Evolutionary conservation across 768 basidiomycete genomes (phyloP), one percentile per base, ranked within the genome.

Genomic region (Gloeostereum incarnatum): DNA sequence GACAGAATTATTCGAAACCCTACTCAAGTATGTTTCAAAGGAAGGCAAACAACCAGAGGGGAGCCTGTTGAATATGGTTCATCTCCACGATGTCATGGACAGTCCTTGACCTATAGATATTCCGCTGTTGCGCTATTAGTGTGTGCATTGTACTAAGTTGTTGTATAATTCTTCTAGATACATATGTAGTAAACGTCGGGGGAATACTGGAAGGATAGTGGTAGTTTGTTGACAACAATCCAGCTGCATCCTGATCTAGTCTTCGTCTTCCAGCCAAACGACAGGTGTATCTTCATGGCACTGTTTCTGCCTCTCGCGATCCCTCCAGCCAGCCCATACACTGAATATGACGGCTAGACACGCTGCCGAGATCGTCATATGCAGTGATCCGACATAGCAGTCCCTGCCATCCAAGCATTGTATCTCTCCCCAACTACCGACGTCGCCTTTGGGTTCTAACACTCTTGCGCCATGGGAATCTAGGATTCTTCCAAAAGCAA

Each of bases 381-480:
- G 61, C 32, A 85, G 50, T 36, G 73, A 76, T 27, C 63, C 65
- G 18, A 71, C 58, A 44, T 85, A 85, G 47, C 82, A 85, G 19
- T 62, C 55, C 35, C 64, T 62, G 1, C 82, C 82, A 29, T 68
- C 53, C 13, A 74, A 51, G 47, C 82, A 84, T 36, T 70, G 69
- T 5, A n/a, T n/a, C n/a, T 20, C 29, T 24, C 13, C 21, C 34
- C 7, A 25, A 31, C 42, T 31, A 18, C 9, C 18, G 32, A 9
- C n/a, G 30, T 36, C 23, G 35, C 8, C 35, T 17, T 42, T 11
- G 35, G 19, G n/a, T 63, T n/a, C n/a, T n/a, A n/a, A n/a, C n/a
- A n/a, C n/a, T n/a, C n/a, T n/a, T n/a, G n/a, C n/a, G n/a, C n/a
- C 73, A 47, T 93, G 85, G 3, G 78, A 66, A 47, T 94, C 91